Base-by-base conservation (phyloP, 1,284 basidiomycete species). In the Ustilago esculenta region DNA sequence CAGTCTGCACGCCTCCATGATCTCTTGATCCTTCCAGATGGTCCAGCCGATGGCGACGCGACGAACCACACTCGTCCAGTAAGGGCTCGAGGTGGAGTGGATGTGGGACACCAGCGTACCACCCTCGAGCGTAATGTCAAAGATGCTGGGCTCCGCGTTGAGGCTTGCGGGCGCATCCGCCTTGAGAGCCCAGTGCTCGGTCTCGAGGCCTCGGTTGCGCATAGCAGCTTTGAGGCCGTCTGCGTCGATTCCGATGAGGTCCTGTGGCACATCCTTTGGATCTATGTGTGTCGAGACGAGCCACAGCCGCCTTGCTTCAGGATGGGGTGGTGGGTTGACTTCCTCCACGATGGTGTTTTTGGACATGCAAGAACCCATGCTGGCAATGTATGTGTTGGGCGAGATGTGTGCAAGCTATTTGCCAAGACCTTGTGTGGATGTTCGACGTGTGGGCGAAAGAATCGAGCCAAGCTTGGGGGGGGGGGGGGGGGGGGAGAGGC, bases 361-460 rank as follows among this genome's bases (percentile, higher is more conserved):
- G 9, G 72, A 74, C 61, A 70, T 65, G 64, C 73, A 76, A 21
- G 58, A 63, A 8, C 74, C 74, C 74, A 76, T 76, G 8, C 25
- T 63, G 39, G 27, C 24, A 33, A 37, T 14, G 30, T 17, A 29
- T 21, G 21, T 23, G 12, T n/a, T 42, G 32, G n/a, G 25, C 18
- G 36, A 30, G 12, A 21, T 23, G 7, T 12, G 27, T 12, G 27
- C n/a, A 29, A 29, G 27, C 27, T 12, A 12, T 29, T 29, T 6
- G 7, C 27, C 7, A 29, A 29, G 27, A 12, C 7, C 27, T 12
- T 29, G 7, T 29, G 27, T 29, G 27, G 12, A 29, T 29, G 27
- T 29, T 29, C 12, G 27, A 12, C 6, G 7, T 7, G 27, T 12
- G 27, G 6, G 6, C 27, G 27, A 12, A 29, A 29, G n/a, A n/a